A percentile compares a stretch with the other conserved stretches of the same genome.
These are phyloP conservation scores for Aspergillus ellipticus DNA, from an alignment of 495 filamentous ascomycete genomes.

Conservation along the genomic window DNA sequence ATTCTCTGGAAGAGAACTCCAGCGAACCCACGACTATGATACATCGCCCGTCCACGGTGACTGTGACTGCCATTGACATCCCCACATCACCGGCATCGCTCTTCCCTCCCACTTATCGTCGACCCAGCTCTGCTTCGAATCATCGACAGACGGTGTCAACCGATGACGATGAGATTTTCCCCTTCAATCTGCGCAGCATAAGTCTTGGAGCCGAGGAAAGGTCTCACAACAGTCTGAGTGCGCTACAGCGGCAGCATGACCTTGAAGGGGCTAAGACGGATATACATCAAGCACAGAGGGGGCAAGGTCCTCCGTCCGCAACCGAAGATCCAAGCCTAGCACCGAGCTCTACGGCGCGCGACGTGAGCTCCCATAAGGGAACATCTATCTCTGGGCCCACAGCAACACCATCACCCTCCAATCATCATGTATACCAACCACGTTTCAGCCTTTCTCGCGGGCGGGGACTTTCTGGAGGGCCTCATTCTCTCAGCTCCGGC, in stretches of 20 bases:
- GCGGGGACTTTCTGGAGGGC: slow-evolving; percentile 39
- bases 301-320: slow-evolving; percentile 23
- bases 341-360: slow-evolving; percentile 38
- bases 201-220: slow-evolving; percentile 71
- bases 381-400: slow-evolving; percentile 33
- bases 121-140: slow-evolving; percentile 78
- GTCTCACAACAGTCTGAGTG: slow-evolving; percentile 54
- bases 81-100: slow-evolving; percentile 72
- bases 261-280: slow-evolving; percentile 22
- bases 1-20: slow-evolving; percentile 36
- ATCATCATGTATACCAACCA: slow-evolving; percentile 36
- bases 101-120: slow-evolving; percentile 57
- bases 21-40: slow-evolving; percentile 39
- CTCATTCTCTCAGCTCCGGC: slow-evolving; percentile 41
- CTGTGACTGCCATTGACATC: slow-evolving; percentile 74
- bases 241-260: slow-evolving; percentile 49
- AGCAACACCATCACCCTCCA: slow-evolving; percentile 28
- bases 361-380: slow-evolving; percentile 35
- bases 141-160: slow-evolving; percentile 49
- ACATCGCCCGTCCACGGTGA: slow-evolving; percentile 43
- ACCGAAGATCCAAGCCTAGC: slow-evolving; percentile 35
- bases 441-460: slow-evolving; percentile 40
- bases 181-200: slow-evolving; percentile 68
- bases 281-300: slow-evolving; percentile 27
- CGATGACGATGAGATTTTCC: slow-evolving; percentile 59